Conservation (phyloP, 139 green algal genomes). For the Chlamydomonas applanata region DNA sequence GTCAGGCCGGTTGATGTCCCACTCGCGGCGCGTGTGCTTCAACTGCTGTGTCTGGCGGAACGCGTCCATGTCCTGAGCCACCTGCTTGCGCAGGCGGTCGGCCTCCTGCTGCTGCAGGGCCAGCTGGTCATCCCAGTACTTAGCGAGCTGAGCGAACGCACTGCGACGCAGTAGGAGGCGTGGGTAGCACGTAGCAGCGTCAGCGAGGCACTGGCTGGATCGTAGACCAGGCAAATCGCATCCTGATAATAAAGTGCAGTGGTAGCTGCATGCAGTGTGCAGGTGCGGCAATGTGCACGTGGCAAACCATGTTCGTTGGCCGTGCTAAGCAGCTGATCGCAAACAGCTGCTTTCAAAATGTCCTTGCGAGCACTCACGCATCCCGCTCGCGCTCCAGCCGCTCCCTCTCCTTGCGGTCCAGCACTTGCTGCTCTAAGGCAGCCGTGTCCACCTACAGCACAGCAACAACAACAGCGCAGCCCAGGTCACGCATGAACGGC, state of each 20-base stretch:
- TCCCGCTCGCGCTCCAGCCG: slow-evolving; percentile 41
- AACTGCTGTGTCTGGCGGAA: slow-evolving; percentile 56
- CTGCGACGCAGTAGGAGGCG: slow-evolving; percentile 32
- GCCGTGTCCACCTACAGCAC: slow-evolving; percentile 52
- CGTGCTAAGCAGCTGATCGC: too few relatives aligned
- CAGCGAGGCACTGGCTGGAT: neutral
- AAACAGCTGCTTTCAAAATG: too few relatives aligned
- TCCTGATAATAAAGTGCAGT: neutral
- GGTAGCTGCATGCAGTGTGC: too few relatives aligned
- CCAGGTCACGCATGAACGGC: neutral
- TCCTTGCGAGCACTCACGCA: slow-evolving; percentile 39
- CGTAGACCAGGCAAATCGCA: neutral
- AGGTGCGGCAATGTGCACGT: too few relatives aligned
- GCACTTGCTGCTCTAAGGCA: slow-evolving; percentile 45
- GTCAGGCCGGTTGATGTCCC: slow-evolving; percentile 74
- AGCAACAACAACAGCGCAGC: neutral
- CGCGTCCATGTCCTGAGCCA: slow-evolving; percentile 33
- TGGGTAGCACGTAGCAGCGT: too few relatives aligned
- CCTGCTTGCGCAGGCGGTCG: slow-evolving; percentile 24
- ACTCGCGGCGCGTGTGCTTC: slow-evolving; percentile 58
- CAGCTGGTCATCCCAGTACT: slow-evolving; percentile 55
- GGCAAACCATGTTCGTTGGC: too few relatives aligned
- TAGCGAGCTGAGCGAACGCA: slow-evolving; percentile 42
- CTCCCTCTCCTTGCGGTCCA: slow-evolving; percentile 38
- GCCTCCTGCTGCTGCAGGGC: slow-evolving; percentile 45